Evolutionary conservation across 495 filamentous ascomycete species (phyloP).

Genomic region (Penicillium verhagenii): DNA sequence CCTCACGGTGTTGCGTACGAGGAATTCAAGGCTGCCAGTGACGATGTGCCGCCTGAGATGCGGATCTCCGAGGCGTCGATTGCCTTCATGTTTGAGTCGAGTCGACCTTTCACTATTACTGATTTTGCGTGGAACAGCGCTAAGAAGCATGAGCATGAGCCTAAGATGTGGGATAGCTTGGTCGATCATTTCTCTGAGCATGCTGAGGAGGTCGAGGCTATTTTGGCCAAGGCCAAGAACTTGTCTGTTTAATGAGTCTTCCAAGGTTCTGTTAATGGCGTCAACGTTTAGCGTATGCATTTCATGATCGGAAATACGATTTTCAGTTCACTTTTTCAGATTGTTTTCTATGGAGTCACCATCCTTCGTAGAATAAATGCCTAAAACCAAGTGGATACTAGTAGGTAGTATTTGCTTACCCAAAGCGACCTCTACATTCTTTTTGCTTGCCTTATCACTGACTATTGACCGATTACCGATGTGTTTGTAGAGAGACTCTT

Average conservation of each 20-base stretch:
- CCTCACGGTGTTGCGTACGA: constrained; percentile 62
- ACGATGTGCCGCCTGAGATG: constrained; percentile 40
- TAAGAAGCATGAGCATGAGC: constrained; percentile 57
- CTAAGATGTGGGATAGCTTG: constrained; percentile 55
- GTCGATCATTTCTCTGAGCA: constrained; percentile 50
- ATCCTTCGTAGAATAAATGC: no score
- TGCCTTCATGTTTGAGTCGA: constrained; percentile 62
- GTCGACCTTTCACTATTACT: constrained; percentile 49
- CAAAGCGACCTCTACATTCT: no score
- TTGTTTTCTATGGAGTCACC: no score
- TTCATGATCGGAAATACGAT: not conserved
- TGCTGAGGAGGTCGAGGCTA: constrained; percentile 44
- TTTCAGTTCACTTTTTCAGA: no score
- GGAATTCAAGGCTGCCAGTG: constrained; percentile 61
- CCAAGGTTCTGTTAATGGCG: not conserved
- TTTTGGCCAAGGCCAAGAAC: constrained; percentile 28
- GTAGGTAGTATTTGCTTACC: no score
- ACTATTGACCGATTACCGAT: no score
- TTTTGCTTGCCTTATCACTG: no score
- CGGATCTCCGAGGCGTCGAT: constrained; percentile 49
- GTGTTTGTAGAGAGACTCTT: no score
- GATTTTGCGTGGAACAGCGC: constrained; percentile 52
- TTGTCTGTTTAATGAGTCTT: constrained; percentile 9
- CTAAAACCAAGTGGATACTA: no score
- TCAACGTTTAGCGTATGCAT: not conserved